Percentiles rank a stretch among this genome's conserved stretches.
Evolutionary conservation across 2,329 filamentous ascomycete species (phyloP).

Genomic region (Colletotrichum sublineola): DNA sequence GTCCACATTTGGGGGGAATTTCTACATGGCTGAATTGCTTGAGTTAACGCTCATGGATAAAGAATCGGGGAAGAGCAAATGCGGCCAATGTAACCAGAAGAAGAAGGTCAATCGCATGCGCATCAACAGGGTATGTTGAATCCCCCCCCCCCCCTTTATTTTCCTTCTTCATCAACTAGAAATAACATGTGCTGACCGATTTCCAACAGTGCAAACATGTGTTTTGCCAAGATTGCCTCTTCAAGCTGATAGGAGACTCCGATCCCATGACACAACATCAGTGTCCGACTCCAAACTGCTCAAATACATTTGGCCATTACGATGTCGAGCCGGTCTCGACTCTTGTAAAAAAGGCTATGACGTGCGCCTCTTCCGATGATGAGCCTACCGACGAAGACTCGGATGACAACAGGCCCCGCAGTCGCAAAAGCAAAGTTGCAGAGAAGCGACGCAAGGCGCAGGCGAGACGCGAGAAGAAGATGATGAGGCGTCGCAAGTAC

Average conservation of each 20-base stretch:
- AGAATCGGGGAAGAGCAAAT: neutral
- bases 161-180: fast-evolving
- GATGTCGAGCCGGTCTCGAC: neutral
- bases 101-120: neutral
- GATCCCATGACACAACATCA: too few relatives aligned
- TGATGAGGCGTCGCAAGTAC: neutral
- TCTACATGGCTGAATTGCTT: neutral
- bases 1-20: neutral
- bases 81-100: neutral
- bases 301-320: neutral
- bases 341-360: neutral
- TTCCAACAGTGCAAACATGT: neutral
- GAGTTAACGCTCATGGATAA: neutral
- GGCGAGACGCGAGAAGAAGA: neutral
- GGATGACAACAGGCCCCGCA: neutral
- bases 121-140: neutral
- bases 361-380: neutral
- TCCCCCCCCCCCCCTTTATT: too few relatives aligned
- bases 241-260: fast-evolving
- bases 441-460: neutral
- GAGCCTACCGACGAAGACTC: neutral
- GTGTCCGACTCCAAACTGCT: neutral
- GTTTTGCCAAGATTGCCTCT: neutral
- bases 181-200: neutral
- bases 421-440: neutral